A percentile compares a stretch with the other conserved stretches of the same genome.
Conservation (phyloP, 805 yeast species). For the Brettanomyces nanus region DNA sequence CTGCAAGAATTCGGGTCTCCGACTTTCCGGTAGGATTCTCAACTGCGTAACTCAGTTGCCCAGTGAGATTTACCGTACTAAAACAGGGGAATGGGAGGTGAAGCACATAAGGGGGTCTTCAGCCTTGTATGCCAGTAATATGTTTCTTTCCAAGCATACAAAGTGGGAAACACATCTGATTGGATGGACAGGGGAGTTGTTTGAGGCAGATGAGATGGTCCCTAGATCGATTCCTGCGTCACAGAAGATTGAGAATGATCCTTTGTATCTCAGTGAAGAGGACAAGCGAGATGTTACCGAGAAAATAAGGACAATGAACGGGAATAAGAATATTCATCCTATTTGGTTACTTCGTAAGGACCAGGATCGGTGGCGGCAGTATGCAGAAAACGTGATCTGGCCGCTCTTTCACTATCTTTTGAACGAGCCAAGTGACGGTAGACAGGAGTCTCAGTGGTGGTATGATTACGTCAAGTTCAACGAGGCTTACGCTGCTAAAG, state of each 20-base stretch:
- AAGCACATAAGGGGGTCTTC: constrained; percentile 72
- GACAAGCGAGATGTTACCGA: constrained; percentile 47
- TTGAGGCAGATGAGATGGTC: constrained; percentile 18
- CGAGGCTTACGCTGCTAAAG: constrained; percentile 79
- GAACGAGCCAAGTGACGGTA: constrained; percentile 61
- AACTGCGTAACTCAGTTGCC: constrained; percentile 65
- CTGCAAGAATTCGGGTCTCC: constrained; percentile 20
- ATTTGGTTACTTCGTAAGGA: constrained; percentile 80
- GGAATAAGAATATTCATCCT: constrained; percentile 59
- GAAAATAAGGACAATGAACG: constrained; percentile 35
- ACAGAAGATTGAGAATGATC: constrained; percentile 41
- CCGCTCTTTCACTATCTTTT: constrained; percentile 92
- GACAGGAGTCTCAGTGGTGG: constrained; percentile 67
- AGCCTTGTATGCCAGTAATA: constrained; percentile 71
- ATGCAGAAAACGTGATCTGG: constrained; percentile 89
- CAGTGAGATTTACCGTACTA: constrained; percentile 41
- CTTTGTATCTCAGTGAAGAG: constrained; percentile 46
- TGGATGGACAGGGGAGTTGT: constrained; percentile 94
- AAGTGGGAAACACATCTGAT: constrained; percentile 84
- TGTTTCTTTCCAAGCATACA: constrained; percentile 52
- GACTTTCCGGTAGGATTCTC: constrained; percentile 58
- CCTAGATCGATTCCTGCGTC: constrained; percentile 20
- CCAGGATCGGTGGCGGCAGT: constrained; percentile 78
- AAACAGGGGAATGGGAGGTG: constrained; percentile 44
- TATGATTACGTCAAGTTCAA: constrained; percentile 84